These are phyloP conservation scores for Alternaria sp. DNA, from an alignment of 2,329 filamentous ascomycete species.

Conservation along the genomic window DNA sequence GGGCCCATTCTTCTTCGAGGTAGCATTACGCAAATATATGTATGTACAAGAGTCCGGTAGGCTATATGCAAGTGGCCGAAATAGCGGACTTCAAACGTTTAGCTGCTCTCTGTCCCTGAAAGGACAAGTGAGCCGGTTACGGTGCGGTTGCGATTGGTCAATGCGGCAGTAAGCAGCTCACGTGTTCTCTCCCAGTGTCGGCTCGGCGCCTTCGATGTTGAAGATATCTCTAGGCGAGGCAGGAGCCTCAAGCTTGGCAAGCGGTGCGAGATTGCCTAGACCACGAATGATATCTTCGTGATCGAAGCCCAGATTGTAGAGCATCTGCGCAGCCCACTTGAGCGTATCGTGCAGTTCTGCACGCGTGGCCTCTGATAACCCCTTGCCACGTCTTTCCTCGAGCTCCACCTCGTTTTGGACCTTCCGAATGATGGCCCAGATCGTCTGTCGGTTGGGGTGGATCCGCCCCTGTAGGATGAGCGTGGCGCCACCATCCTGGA, in stretches of 20 bases:
- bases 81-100: conserved; percentile 9
- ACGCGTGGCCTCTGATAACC: conserved; percentile 17
- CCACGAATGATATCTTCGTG: conserved; percentile 41
- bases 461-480: conserved; percentile 40
- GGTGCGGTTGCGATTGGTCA: not conserved
- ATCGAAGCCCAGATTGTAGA: conserved; percentile 42
- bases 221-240: conserved; percentile 8
- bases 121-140: not conserved
- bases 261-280: conserved; percentile 37
- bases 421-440: conserved; percentile 42
- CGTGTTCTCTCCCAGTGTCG: not conserved
- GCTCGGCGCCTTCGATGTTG: conserved; percentile 11
- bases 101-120: not conserved
- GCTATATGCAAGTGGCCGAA: conserved; percentile 28
- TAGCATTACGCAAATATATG: not conserved
- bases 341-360: conserved; percentile 35
- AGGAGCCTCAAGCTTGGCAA: conserved; percentile 41
- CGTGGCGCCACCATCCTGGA: conserved; percentile 33
- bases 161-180: not conserved
- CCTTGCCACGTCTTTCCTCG: conserved; percentile 16
- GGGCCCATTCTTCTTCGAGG: not conserved
- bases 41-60: conserved; percentile 18
- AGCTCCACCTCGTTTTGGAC: conserved; percentile 40
- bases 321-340: conserved; percentile 37
- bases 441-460: conserved; percentile 40